Percentiles rank a stretch among this genome's conserved stretches.
These are phyloP conservation scores for Cyberlindnera galapagoensis DNA, from an alignment of 805 yeast genomes.

Conservation along the genomic window DNA sequence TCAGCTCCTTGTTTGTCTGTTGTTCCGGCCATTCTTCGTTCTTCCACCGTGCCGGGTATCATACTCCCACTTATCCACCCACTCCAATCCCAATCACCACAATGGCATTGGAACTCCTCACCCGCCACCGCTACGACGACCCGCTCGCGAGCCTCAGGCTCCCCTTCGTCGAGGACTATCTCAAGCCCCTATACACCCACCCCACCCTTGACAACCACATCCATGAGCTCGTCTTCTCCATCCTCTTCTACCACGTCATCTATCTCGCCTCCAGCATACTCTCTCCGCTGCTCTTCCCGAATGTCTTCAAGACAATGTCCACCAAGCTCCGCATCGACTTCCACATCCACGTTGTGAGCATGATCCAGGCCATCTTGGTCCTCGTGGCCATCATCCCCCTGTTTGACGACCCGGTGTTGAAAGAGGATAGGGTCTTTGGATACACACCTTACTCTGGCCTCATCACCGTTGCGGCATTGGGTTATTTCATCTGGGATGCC, in stretches of 20 bases:
- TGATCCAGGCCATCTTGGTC: constrained; percentile 72
- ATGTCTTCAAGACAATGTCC: constrained; percentile 19
- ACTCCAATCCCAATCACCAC: no score
- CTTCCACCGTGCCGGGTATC: no score
- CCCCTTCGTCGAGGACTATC: constrained; percentile 25
- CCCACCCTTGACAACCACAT: constrained; percentile 23
- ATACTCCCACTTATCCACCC: no score
- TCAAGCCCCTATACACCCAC: constrained; percentile 21
- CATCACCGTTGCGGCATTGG: constrained; percentile 56
- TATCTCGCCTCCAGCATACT: constrained; percentile 18
- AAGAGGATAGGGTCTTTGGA: constrained; percentile 49
- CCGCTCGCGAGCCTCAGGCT: constrained; percentile 21
- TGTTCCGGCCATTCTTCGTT: no score
- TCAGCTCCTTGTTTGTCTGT: no score
- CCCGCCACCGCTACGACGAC: constrained; percentile 16
- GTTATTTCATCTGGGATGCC: constrained; percentile 85
- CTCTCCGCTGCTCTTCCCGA: constrained; percentile 19
- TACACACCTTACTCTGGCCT: constrained; percentile 65
- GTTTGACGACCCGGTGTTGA: constrained; percentile 46
- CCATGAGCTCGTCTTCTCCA: constrained; percentile 26
- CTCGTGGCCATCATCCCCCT: constrained; percentile 52
- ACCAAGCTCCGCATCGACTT: constrained; percentile 57
- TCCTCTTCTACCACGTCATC: constrained; percentile 25
- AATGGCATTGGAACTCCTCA: constrained; percentile 1
- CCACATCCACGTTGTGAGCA: constrained; percentile 82